These are phyloP conservation scores for Epichloe elymi DNA, from an alignment of 2,329 filamentous ascomycete genomes.

Conservation along the genomic window DNA sequence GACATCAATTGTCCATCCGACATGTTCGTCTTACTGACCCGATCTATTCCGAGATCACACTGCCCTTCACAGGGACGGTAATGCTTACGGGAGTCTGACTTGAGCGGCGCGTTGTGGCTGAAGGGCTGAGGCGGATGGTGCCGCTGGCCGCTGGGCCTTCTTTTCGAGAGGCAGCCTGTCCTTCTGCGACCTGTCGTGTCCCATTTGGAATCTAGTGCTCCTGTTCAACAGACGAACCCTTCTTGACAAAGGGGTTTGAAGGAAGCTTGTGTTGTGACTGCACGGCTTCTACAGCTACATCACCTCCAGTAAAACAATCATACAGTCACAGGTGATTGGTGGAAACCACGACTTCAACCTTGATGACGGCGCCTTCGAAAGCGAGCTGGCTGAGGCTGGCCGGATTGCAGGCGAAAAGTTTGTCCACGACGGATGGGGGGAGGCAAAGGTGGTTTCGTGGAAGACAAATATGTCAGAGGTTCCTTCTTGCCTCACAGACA, in stretches of 20 bases:
- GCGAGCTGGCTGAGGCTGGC: slow-evolving; percentile 11
- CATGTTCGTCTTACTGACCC: too few relatives aligned
- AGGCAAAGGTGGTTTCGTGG: slow-evolving; percentile 35
- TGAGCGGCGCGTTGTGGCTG: neutral
- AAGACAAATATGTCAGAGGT: slow-evolving; percentile 11
- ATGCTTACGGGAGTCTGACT: neutral
- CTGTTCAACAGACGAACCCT: too few relatives aligned
- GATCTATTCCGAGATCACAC: too few relatives aligned
- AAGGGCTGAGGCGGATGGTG: neutral
- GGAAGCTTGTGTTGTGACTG: too few relatives aligned
- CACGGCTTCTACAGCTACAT: too few relatives aligned
- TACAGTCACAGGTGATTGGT: slow-evolving; percentile 26
- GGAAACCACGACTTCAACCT: slow-evolving; percentile 39
- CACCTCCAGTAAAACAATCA: too few relatives aligned
- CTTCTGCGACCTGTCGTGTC: neutral
- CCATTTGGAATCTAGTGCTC: neutral
- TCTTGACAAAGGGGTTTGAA: too few relatives aligned
- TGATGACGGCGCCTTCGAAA: slow-evolving; percentile 21
- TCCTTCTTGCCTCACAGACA: slow-evolving; percentile 32
- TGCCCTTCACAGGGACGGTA: neutral
- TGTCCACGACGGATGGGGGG: slow-evolving; percentile 23
- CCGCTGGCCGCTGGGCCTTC: too few relatives aligned
- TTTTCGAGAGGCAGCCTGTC: neutral
- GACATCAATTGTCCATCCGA: too few relatives aligned
- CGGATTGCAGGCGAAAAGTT: neutral